Evolutionary conservation across 2,329 filamentous ascomycete genomes (phyloP).

Genomic region (Thelonectria olida): DNA sequence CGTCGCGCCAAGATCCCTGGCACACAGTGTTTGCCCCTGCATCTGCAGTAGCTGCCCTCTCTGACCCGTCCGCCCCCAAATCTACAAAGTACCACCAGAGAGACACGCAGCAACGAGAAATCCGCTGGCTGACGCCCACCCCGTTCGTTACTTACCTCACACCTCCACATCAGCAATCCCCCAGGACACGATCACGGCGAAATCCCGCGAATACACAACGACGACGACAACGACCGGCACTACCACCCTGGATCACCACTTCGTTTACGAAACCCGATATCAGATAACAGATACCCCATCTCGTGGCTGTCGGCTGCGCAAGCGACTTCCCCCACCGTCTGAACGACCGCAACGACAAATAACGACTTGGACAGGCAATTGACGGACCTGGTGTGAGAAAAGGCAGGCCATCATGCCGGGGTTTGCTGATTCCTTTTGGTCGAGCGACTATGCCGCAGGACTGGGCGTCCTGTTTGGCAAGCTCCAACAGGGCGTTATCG

Average conservation of each 20-base stretch:
- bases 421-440: slow-evolving; percentile 98
- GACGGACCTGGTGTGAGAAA: slow-evolving; percentile 35
- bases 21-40: slow-evolving; percentile 36
- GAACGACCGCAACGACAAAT: slow-evolving; percentile 18
- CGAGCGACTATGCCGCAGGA: slow-evolving; percentile 93
- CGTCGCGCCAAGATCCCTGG: slow-evolving; percentile 24
- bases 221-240: slow-evolving; percentile 9
- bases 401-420: slow-evolving; percentile 72
- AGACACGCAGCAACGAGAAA: slow-evolving; percentile 37
- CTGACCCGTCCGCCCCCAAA: slow-evolving; percentile 29
- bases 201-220: slow-evolving; percentile 16
- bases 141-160: slow-evolving; percentile 2
- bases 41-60: slow-evolving; percentile 26
- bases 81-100: slow-evolving; percentile 31
- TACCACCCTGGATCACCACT: slow-evolving; percentile 19
- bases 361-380: slow-evolving; percentile 18
- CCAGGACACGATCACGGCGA: slow-evolving; percentile 24
- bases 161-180: slow-evolving; percentile 24
- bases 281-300: slow-evolving; percentile 4
- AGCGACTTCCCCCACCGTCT: slow-evolving; percentile 15
- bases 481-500: slow-evolving; percentile 93
- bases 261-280: slow-evolving; percentile 16
- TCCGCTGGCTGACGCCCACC: slow-evolving; percentile 16
- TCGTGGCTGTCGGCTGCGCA: slow-evolving; percentile 22
- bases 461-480: slow-evolving; percentile 95